phyloP scores from a whole-genome alignment of 306 rosid genomes.

The Nissolia schottii region DNA sequence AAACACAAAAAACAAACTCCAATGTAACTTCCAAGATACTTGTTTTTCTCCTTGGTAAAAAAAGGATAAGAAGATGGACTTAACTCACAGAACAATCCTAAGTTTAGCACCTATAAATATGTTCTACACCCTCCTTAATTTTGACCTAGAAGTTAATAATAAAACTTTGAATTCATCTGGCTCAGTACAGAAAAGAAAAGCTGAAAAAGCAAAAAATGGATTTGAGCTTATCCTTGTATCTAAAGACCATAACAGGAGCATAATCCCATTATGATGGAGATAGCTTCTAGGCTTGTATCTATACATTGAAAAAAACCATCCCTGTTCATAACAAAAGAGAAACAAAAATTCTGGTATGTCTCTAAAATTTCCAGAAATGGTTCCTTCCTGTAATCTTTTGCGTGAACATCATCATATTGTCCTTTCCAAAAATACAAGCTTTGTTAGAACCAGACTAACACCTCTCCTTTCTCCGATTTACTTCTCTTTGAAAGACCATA shows the following conservation, averaged over 20 bases:
- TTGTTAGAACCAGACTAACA: not conserved
- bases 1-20: not conserved
- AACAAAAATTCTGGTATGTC: not conserved
- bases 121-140: not conserved
- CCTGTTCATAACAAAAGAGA: not conserved
- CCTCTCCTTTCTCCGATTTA: not conserved
- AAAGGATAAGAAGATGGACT: not conserved
- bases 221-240: not conserved
- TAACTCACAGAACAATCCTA: not conserved
- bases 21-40: no score
- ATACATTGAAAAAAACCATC: not conserved
- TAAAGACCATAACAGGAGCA: not conserved
- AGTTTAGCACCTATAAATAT: not conserved
- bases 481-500: not conserved
- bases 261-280: not conserved
- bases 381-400: conserved; percentile 10
- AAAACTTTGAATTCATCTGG: not conserved
- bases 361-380: not conserved
- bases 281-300: not conserved
- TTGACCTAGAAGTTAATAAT: not conserved
- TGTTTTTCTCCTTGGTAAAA: not conserved
- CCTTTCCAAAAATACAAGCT: not conserved
- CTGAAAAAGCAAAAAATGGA: not conserved
- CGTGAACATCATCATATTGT: not conserved
- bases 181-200: not conserved